Conservation (phyloP, 495 filamentous ascomycete species). For the Penicillium canariense region DNA sequence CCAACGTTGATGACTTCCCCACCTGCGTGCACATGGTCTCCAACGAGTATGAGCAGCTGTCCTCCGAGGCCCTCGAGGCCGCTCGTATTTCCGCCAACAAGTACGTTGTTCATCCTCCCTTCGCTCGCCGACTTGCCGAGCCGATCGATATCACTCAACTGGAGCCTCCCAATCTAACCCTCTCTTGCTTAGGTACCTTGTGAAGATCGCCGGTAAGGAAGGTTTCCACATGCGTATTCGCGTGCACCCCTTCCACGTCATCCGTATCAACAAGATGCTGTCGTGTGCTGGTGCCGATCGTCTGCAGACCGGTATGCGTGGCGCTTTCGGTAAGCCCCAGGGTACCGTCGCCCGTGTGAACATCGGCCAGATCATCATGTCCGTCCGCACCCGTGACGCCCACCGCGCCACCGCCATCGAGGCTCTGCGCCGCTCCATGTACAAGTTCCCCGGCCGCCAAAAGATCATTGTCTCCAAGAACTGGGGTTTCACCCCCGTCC, state of each 20-base stretch:
- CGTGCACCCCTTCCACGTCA: conserved; percentile 98
- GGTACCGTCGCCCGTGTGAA: conserved; percentile 97
- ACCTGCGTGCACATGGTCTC: conserved; percentile 97
- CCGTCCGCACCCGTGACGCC: conserved; percentile 90
- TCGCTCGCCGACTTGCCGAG: background rate
- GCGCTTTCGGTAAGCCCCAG: conserved; percentile 99
- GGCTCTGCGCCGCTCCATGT: conserved; percentile 96
- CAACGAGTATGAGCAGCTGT: conserved; percentile 99
- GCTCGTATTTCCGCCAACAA: conserved; percentile 99
- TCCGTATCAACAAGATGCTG: conserved; percentile 99
- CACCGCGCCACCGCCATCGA: conserved; percentile 92
- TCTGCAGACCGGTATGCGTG: conserved; percentile 99
- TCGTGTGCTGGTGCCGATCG: conserved; percentile 99
- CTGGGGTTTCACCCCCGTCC: conserved; percentile 98
- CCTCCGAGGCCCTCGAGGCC: conserved; percentile 97
- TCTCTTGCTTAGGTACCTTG: conserved; percentile 64
- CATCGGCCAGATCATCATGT: conserved; percentile 97
- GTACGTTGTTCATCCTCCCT: conserved; percentile 45
- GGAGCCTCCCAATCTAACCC: conserved; percentile 8
- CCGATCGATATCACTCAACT: background rate
- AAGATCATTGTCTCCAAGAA: conserved; percentile 99
- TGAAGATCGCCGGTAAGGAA: conserved; percentile 98
- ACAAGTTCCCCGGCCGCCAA: conserved; percentile 99
- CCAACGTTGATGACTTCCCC: conserved; percentile 97
- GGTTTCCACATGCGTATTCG: conserved; percentile 98